Evolutionary conservation across 495 filamentous ascomycete genomes (phyloP).

Genomic region (Oleoguttula mirabilis): DNA sequence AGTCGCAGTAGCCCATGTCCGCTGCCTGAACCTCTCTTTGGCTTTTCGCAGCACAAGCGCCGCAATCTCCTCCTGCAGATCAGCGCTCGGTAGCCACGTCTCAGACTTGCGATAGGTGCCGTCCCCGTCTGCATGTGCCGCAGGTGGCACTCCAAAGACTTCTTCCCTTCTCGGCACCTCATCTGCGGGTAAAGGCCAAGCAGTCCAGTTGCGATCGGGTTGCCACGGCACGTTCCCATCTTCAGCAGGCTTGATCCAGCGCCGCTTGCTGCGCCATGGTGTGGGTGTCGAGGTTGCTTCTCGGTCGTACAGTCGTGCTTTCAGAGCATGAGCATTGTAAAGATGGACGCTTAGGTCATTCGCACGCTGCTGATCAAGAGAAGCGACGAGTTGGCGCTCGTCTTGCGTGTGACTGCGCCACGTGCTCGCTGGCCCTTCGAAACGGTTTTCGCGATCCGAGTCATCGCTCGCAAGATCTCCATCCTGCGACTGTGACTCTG

Average conservation of each 20-base stretch:
- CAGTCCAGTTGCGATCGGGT: constrained; percentile 46
- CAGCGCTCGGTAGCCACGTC: constrained; percentile 40
- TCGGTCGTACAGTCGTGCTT: constrained; percentile 31
- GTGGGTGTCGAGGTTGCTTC: constrained; percentile 3
- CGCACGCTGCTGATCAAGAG: constrained; percentile 43
- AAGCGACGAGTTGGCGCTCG: constrained; percentile 46
- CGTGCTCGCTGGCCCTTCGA: constrained; percentile 41
- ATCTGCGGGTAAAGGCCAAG: constrained; percentile 57
- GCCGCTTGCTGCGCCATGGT: constrained; percentile 25
- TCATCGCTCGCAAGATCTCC: too few species aligned
- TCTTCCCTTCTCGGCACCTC: constrained; percentile 49
- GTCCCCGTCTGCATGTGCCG: constrained; percentile 27
- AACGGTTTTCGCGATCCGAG: constrained; percentile 39
- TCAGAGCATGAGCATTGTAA: constrained; percentile 59
- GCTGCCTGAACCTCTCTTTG: constrained; percentile 44
- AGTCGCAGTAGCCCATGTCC: constrained; percentile 23
- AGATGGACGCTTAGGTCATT: constrained; percentile 62
- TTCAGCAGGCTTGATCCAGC: constrained; percentile 24
- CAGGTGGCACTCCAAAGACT: constrained; percentile 19
- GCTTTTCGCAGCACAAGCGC: constrained; percentile 50
- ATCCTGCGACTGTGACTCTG: too few species aligned
- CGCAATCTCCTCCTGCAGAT: constrained; percentile 54
- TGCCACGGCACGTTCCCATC: constrained; percentile 23
- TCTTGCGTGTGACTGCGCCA: constrained; percentile 48
- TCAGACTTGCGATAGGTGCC: constrained; percentile 37